phyloP scores from a whole-genome alignment of 2,329 filamentous ascomycete genomes.

The Neonectria hederae region DNA sequence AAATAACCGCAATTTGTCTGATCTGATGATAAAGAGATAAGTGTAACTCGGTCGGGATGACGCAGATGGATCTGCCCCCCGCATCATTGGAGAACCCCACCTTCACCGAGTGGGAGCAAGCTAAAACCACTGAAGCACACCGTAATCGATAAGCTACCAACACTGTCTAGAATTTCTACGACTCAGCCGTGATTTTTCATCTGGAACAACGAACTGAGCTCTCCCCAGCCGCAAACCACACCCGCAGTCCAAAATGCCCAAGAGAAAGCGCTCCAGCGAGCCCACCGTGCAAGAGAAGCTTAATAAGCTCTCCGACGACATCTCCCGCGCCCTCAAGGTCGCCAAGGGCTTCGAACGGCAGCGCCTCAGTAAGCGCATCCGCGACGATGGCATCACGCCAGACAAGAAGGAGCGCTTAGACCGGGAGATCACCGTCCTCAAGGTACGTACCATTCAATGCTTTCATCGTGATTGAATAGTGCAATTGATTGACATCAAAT shows the following conservation, averaged over 20 bases:
- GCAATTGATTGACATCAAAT: neutral
- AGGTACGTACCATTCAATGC: slow-evolving; percentile 48
- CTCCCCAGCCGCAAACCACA: slow-evolving; percentile 2
- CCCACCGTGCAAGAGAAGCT: slow-evolving; percentile 60
- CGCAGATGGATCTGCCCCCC: slow-evolving; percentile 24
- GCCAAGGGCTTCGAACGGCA: slow-evolving; percentile 83
- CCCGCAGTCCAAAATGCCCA: slow-evolving; percentile 56
- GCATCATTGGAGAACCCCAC: slow-evolving; percentile 30
- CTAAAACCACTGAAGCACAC: neutral
- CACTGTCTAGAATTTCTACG: slow-evolving; percentile 50
- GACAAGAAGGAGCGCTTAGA: slow-evolving; percentile 69
- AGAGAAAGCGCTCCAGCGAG: slow-evolving; percentile 63
- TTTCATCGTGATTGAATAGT: neutral
- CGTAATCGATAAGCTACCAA: slow-evolving; percentile 22
- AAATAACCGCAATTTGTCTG: neutral
- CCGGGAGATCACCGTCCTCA: slow-evolving; percentile 65
- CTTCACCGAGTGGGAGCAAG: slow-evolving; percentile 14
- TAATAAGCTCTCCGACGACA: slow-evolving; percentile 65
- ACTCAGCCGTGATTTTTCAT: slow-evolving; percentile 61
- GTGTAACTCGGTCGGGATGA: slow-evolving; percentile 14
- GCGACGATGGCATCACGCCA: slow-evolving; percentile 54
- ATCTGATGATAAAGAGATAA: neutral
- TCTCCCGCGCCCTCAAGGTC: slow-evolving; percentile 74
- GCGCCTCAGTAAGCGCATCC: slow-evolving; percentile 71
- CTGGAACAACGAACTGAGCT: slow-evolving; percentile 25